These are phyloP conservation scores for grape (Vitis vinifera) DNA, from an alignment of 164 flowering plant genomes.

Conservation along the genomic window ASM3070453v1 NC_081818.1:29966501-29967000, in stretches of 20 bases:
- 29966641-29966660: constrained; percentile 29
- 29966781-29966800: background rate
- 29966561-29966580: constrained; percentile 87
- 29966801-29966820: background rate
- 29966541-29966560: constrained; percentile 98
- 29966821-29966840: background rate
- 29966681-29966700: constrained; percentile 42
- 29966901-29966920: too few species aligned
- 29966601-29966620: background rate
- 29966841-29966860: too few species aligned
- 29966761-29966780: constrained; percentile 28
- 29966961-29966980: too few species aligned
- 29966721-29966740: constrained; percentile 75
- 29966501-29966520: constrained; percentile 87
- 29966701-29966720: constrained; percentile 30
- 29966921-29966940: too few species aligned
- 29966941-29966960: too few species aligned
- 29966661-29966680: constrained; percentile 26
- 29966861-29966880: background rate
- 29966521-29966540: constrained; percentile 85
- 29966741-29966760: constrained; percentile 91
- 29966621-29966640: constrained; percentile 21
- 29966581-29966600: constrained; percentile 52
- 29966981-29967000: too few species aligned
- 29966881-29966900: background rate